Evolutionary conservation across 352 stramenopile species (phyloP).

Genomic region (Phytophthora pistaciae): DNA sequence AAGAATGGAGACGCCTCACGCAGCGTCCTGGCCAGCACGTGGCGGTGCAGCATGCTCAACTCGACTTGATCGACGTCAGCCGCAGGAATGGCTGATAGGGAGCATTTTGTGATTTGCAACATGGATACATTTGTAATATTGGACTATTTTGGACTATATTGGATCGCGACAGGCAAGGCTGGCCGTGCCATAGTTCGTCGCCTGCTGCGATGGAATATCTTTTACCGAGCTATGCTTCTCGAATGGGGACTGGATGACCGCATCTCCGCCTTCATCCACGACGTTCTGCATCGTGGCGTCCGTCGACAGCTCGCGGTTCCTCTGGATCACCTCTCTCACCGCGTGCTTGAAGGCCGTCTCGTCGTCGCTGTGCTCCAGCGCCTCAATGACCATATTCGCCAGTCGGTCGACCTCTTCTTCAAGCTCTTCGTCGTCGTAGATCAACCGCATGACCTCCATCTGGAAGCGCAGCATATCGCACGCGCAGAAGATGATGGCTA

Average conservation of each 20-base stretch:
- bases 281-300: slow-evolving; percentile 9
- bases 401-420: slow-evolving; percentile 55
- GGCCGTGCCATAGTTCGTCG: slow-evolving; percentile 26
- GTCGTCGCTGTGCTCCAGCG: slow-evolving; percentile 38
- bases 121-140: slow-evolving; percentile 11
- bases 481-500: slow-evolving; percentile 59
- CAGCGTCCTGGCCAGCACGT: slow-evolving; percentile 57
- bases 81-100: slow-evolving; percentile 8
- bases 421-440: slow-evolving; percentile 59
- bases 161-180: slow-evolving; percentile 15
- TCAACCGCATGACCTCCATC: slow-evolving; percentile 59
- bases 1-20: slow-evolving; percentile 80
- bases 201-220: slow-evolving; percentile 2
- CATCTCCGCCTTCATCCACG: neutral
- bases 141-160: slow-evolving; percentile 26
- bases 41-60: slow-evolving; percentile 52
- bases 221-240: slow-evolving; percentile 5
- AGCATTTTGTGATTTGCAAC: slow-evolving; percentile 24
- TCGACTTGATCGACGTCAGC: neutral
- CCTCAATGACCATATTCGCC: slow-evolving; percentile 45
- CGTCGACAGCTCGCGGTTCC: slow-evolving; percentile 30
- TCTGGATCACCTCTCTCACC: slow-evolving; percentile 38
- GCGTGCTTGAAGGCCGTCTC: slow-evolving; percentile 50
- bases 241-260: slow-evolving; percentile 11
- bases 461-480: slow-evolving; percentile 67